Evolutionary conservation across 2,329 filamentous ascomycete species (phyloP), one percentile per base, ranked within the genome.

Genomic region (Hymenoscyphus scutula): DNA sequence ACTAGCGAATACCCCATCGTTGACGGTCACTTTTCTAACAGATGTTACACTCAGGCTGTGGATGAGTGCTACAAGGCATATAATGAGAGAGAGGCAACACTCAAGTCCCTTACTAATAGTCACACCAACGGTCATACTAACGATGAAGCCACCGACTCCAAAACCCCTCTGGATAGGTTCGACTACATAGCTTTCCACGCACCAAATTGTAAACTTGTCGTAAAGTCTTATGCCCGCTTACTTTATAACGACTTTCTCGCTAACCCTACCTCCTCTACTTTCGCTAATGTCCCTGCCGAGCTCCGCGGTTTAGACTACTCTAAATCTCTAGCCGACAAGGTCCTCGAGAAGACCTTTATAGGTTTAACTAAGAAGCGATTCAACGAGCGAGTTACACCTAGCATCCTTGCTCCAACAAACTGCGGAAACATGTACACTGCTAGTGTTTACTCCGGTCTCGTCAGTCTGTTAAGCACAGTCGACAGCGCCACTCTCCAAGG

Each of bases 301-400:
- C 79, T 94, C 65, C 86, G 88, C 67, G 89, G 91, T 72, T 82
- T 95, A 78, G 87, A 90, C 74, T 94, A 94, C 77, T 81, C 88
- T 73, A 87, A 88, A 78, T 94, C 91, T 2, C 78, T 95, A 71
- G 86, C 85, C 65, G 91, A 95, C 81, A 93, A 92, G 82, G 84
- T 82, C 59, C 84, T 95, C 41, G 91, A 95, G 82, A 95, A 94
- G 86, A 89, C 88, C 66, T 95, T 95, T 77, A 91, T 95, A 88
- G 82, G 75, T 62, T 82, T 94, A 70, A 88, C 89, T 76, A 94
- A 95, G 86, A 93, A 93, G 84, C 85, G 85, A 70, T 94, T 91
- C 79, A 84, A 86, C 74, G 89, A 93, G 78, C 88, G 90, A 72
- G 88, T 95, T 70, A 81, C 82, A 75, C 89, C 89, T 59, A 80